These are phyloP conservation scores for Fraxinus anomala DNA, from an alignment of 257 asterid species.

Conservation along the genomic window DNA sequence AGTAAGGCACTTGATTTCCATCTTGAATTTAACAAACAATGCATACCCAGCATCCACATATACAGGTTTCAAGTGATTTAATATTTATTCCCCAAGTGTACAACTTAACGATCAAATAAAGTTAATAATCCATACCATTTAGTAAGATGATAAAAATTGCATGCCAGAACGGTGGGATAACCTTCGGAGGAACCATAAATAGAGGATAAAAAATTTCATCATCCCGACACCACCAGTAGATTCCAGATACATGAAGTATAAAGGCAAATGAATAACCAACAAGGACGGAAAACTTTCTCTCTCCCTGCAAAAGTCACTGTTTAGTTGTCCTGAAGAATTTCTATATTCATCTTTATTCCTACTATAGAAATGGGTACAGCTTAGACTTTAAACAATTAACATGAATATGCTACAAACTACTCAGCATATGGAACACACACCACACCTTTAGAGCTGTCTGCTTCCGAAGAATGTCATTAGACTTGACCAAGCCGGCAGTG, in stretches of 20 bases:
- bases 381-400: background rate
- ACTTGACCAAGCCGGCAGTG: constrained; percentile 71
- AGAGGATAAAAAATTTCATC: constrained; percentile 63
- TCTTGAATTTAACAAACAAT: background rate
- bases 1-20: background rate
- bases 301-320: constrained; percentile 58
- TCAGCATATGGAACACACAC: constrained; percentile 8
- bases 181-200: constrained; percentile 75
- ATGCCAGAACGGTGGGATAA: constrained; percentile 87
- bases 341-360: background rate
- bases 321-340: background rate
- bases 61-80: constrained; percentile 2
- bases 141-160: constrained; percentile 72
- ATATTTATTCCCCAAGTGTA: background rate
- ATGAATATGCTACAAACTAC: constrained; percentile 8
- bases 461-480: constrained; percentile 77
- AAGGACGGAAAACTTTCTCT: constrained; percentile 65
- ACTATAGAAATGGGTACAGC: background rate
- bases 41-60: background rate
- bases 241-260: constrained; percentile 58
- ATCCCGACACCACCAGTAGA: constrained; percentile 76
- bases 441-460: constrained; percentile 85
- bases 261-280: constrained; percentile 56
- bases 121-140: constrained; percentile 51
- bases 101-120: background rate